Base-by-base conservation (phyloP, 352 stramenopile species). In the Aphanomyces astaci region DNA sequence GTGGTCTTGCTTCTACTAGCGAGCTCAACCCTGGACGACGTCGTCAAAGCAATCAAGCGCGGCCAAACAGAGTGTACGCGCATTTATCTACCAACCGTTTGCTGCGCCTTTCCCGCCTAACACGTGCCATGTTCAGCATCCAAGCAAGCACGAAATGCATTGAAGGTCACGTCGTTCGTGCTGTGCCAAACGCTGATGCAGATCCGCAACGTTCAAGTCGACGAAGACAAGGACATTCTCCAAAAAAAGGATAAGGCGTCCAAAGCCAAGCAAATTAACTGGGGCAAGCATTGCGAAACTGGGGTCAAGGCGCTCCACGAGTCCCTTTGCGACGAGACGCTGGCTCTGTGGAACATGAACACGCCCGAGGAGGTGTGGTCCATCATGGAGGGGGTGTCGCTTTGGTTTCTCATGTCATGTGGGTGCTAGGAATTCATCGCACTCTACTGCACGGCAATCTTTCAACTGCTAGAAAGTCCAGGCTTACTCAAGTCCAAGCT, bases 401-500 rank as follows among this genome's bases (percentile, higher is more conserved):
- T 31, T 54, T 19, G 19, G 43, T 22, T 19, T 25, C 69, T 19
- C n/a, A n/a, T n/a, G n/a, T n/a, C n/a, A n/a, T n/a, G n/a, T n/a
- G n/a, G n/a, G n/a, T n/a, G n/a, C n/a, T 59, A 92, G 76, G 82
- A 91, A 57, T 93, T 93, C 53, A 80, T 81, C 0, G 83, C 86
- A 55, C 64, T 90, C 4, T 90, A 90, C 66, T 89, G 78, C 52
- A 86, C 86, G 56, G 71, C 84, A 15, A 79, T 83, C 0, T 89
- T 89, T 55, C 74, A 86, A 59, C 64, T 90, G 22, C 70, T 92
- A 30, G 81, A 86, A 30, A 89, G 87, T 56, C 74, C 81, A 3
- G 64, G 71, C n/a, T 69, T 90, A 10, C 87, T 80, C 49, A 81
- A 81, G 22, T 77, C 72, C n/a, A 87, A 88, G 63, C 71, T 67